These are phyloP conservation scores for Ascochyta viciae-villosae DNA, from an alignment of 2,329 filamentous ascomycete species.

Conservation along the genomic window DNA sequence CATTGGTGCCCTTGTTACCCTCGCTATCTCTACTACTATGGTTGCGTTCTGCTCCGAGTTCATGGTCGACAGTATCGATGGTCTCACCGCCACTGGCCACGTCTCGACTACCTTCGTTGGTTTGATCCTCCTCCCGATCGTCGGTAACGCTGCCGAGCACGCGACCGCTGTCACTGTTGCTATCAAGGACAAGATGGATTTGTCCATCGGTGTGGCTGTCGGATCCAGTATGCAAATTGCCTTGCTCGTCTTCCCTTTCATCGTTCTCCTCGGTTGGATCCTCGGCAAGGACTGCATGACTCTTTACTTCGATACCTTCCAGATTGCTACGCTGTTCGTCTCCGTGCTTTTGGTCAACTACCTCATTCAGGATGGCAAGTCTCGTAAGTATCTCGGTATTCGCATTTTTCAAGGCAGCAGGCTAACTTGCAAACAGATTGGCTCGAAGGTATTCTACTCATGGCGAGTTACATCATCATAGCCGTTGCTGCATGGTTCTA, in stretches of 20 bases:
- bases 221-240: constrained; percentile 72
- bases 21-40: constrained; percentile 75
- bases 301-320: constrained; percentile 86
- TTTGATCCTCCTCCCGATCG: constrained; percentile 69
- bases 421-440: constrained; percentile 51
- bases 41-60: constrained; percentile 79
- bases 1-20: constrained; percentile 72
- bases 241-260: constrained; percentile 66
- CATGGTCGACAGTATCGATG: constrained; percentile 67
- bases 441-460: constrained; percentile 68
- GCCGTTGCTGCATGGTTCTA: constrained; percentile 65
- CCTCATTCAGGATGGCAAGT: constrained; percentile 67
- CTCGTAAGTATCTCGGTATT: constrained; percentile 41
- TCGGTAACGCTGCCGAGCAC: constrained; percentile 71
- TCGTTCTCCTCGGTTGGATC: constrained; percentile 68
- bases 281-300: constrained; percentile 69
- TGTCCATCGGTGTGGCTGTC: constrained; percentile 71
- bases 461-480: constrained; percentile 68
- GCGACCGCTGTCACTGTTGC: constrained; percentile 68
- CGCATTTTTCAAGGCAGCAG: not conserved
- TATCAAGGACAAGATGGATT: constrained; percentile 72
- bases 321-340: constrained; percentile 72
- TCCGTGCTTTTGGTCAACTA: constrained; percentile 66
- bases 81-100: constrained; percentile 56
- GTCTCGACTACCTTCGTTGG: constrained; percentile 69